Evolutionary conservation across 2,329 filamentous ascomycete genomes (phyloP).

Genomic region (Alternaria viburni): DNA sequence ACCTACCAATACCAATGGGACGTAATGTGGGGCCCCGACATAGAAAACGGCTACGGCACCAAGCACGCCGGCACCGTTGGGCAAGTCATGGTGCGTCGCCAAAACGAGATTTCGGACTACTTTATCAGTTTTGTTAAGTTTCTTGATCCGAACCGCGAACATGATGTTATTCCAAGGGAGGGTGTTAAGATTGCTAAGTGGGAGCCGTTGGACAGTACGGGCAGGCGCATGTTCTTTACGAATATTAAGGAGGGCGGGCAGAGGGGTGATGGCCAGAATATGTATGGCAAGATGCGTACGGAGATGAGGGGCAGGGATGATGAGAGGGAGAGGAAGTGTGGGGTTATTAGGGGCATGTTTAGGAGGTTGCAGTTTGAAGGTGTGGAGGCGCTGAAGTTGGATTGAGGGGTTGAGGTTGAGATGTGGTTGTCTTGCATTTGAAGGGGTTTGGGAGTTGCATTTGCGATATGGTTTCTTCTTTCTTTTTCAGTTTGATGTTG

Average conservation of each 20-base stretch:
- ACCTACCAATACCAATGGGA: conserved; percentile 46
- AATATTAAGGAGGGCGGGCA: conserved; percentile 36
- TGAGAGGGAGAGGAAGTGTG: conserved; percentile 27
- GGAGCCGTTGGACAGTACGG: conserved; percentile 29
- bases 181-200: conserved; percentile 20
- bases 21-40: conserved; percentile 39
- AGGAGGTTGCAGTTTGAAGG: conserved; percentile 35
- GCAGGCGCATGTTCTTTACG: conserved; percentile 37
- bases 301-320: conserved; percentile 29
- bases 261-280: conserved; percentile 27
- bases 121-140: conserved; percentile 43
- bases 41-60: conserved; percentile 40
- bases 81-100: conserved; percentile 38
- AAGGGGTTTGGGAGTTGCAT: background rate
- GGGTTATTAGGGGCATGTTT: conserved; percentile 27
- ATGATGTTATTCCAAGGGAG: conserved; percentile 4
- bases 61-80: conserved; percentile 44
- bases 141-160: conserved; percentile 39
- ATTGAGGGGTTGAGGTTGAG: background rate
- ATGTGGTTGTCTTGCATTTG: background rate
- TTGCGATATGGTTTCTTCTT: background rate
- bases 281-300: conserved; percentile 30
- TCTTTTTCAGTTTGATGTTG: background rate
- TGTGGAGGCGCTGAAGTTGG: conserved; percentile 23
- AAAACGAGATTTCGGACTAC: conserved; percentile 40